phyloP scores from a whole-genome alignment of 345 rosid species.

The Abelmoschus esculentus region DNA sequence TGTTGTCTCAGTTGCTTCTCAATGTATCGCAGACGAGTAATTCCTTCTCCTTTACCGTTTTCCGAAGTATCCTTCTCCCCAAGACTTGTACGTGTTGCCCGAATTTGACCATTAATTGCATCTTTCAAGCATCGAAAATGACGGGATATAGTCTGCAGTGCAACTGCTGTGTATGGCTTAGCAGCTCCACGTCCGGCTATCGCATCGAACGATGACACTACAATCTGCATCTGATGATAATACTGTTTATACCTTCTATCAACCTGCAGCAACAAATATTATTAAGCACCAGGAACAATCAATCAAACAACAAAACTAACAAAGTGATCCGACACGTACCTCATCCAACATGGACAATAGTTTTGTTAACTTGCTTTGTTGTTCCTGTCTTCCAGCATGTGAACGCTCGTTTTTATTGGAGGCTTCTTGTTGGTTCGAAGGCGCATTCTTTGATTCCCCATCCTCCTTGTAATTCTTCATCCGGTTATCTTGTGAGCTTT shows the following conservation, averaged over 20 bases:
- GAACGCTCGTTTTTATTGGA: slow-evolving; percentile 49
- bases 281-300: background rate
- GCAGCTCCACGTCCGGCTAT: slow-evolving; percentile 87
- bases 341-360: slow-evolving; percentile 86
- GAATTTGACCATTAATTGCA: slow-evolving; percentile 72
- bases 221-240: slow-evolving; percentile 92
- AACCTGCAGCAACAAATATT: slow-evolving; percentile 41
- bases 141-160: slow-evolving; percentile 83
- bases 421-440: slow-evolving; percentile 30
- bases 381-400: slow-evolving; percentile 70
- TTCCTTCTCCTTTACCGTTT: slow-evolving; percentile 53
- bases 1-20: slow-evolving; percentile 94
- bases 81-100: slow-evolving; percentile 20
- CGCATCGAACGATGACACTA: slow-evolving; percentile 90
- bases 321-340: slow-evolving; percentile 32
- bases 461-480: slow-evolving; percentile 42
- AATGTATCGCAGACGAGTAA: slow-evolving; percentile 75
- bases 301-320: slow-evolving; percentile 2
- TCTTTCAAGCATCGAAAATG: slow-evolving; percentile 85
- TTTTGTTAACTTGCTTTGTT: slow-evolving; percentile 79
- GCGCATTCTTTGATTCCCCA: slow-evolving; percentile 35
- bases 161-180: slow-evolving; percentile 84
- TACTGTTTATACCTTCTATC: slow-evolving; percentile 92
- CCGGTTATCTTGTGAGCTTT: slow-evolving; percentile 28
- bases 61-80: slow-evolving; percentile 72